Evolutionary conservation across 192 early-diverging fungal species (phyloP).

Genomic region (Mortierella claussenii): DNA sequence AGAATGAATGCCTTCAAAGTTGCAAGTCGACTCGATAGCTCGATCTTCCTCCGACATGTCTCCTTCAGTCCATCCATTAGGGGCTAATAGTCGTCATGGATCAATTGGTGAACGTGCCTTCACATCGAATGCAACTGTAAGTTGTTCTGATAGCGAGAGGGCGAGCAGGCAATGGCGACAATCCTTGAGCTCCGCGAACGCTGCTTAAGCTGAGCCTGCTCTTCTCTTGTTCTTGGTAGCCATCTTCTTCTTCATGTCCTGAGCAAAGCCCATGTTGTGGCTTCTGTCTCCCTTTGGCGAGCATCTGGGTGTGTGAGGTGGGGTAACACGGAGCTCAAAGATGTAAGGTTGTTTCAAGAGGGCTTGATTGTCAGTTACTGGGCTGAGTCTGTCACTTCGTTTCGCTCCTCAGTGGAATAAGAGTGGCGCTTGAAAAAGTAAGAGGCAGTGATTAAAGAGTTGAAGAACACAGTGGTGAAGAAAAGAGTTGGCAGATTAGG

Average conservation of each 20-base stretch:
- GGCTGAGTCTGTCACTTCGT: too few species aligned
- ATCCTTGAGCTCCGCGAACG: not conserved
- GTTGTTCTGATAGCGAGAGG: not conserved
- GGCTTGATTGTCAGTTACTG: too few species aligned
- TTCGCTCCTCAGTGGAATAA: too few species aligned
- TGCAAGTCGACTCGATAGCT: constrained; percentile 77
- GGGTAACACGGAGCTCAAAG: too few species aligned
- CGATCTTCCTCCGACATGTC: constrained; percentile 77
- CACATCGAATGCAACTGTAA: constrained; percentile 22
- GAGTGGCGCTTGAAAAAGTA: too few species aligned
- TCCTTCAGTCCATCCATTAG: constrained; percentile 75
- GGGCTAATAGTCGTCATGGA: constrained; percentile 65
- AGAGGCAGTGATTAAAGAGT: too few species aligned
- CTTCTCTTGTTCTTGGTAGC: constrained; percentile 36
- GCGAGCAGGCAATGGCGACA: not conserved
- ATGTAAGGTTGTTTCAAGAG: too few species aligned
- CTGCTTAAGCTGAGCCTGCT: constrained; percentile 26
- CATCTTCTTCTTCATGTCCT: constrained; percentile 39
- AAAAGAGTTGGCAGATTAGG: too few species aligned
- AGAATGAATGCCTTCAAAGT: constrained; percentile 86
- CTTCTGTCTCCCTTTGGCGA: too few species aligned
- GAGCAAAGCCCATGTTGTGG: constrained; percentile 33
- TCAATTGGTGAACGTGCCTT: constrained; percentile 39
- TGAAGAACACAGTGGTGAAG: too few species aligned
- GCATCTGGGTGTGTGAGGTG: too few species aligned